Conservation (phyloP, 2,329 filamentous ascomycete species). For the Fusarium vanettenii region DNA sequence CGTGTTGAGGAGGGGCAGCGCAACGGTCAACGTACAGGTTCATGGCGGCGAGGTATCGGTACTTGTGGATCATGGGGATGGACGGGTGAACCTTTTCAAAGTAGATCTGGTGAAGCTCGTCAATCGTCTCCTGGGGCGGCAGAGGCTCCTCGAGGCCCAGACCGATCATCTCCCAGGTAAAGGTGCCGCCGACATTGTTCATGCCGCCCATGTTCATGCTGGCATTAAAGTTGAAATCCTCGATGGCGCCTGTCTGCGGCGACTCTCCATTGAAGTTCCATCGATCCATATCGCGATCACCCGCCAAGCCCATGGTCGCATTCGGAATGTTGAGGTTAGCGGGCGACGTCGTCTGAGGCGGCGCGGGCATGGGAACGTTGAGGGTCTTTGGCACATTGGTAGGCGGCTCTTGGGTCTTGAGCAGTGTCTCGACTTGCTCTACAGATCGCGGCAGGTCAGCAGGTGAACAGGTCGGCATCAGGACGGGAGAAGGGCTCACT, state of each 20-base stretch:
- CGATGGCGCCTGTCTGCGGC: constrained; percentile 59
- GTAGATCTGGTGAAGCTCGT: constrained; percentile 89
- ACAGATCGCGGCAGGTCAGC: constrained; percentile 21
- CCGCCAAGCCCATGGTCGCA: constrained; percentile 59
- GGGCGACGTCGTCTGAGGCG: constrained; percentile 47
- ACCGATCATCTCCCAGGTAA: constrained; percentile 83
- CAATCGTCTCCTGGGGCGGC: constrained; percentile 72
- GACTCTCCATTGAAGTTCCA: constrained; percentile 69
- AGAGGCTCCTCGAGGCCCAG: constrained; percentile 69
- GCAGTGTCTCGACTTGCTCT: constrained; percentile 93
- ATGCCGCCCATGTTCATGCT: constrained; percentile 62
- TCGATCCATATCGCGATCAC: constrained; percentile 62
- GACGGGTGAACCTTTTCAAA: constrained; percentile 92
- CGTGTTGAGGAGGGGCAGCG: not conserved
- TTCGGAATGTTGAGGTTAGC: constrained; percentile 52
- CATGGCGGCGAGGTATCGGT: constrained; percentile 88
- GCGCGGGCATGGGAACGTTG: constrained; percentile 38
- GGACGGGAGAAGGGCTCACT: constrained; percentile 67
- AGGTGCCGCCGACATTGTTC: constrained; percentile 64
- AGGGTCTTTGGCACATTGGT: constrained; percentile 47
- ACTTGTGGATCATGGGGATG: constrained; percentile 88
- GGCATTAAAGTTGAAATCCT: constrained; percentile 69
- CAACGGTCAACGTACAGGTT: constrained; percentile 69
- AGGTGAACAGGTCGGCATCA: constrained; percentile 22
- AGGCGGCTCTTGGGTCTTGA: constrained; percentile 79